These are phyloP conservation scores for Rhodotorula kratochvilovae DNA, from an alignment of 768 basidiomycete species.

Conservation along the genomic window DNA sequence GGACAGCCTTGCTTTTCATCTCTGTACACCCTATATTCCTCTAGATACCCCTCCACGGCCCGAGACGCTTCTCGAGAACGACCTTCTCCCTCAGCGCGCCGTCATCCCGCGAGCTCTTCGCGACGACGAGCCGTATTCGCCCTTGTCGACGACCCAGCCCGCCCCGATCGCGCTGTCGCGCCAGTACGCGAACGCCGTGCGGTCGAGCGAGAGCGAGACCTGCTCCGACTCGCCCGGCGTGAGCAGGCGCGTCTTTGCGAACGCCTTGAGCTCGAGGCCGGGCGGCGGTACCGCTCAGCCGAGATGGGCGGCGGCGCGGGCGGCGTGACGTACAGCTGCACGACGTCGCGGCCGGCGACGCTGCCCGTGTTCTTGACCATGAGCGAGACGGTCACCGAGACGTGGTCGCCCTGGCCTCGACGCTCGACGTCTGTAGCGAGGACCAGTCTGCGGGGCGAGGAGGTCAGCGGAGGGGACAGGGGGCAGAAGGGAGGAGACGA, in stretches of 20 bases:
- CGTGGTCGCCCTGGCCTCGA: conserved; percentile 44
- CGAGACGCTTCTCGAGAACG: background rate
- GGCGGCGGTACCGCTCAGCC: conserved; percentile 50
- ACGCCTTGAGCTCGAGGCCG: conserved; percentile 60
- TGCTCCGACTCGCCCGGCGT: conserved; percentile 52
- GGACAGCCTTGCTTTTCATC: no score
- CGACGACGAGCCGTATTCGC: background rate
- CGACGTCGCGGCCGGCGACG: conserved; percentile 61
- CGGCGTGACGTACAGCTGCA: conserved; percentile 63
- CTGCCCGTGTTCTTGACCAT: conserved; percentile 63
- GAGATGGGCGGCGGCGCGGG: conserved; percentile 43
- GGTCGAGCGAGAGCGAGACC: conserved; percentile 57
- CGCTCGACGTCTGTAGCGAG: conserved; percentile 50
- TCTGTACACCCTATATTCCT: no score
- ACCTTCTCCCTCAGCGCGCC: background rate
- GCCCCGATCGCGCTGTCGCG: background rate
- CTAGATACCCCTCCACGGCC: no score
- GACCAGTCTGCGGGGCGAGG: no score
- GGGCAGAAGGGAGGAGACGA: no score
- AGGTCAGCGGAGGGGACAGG: no score
- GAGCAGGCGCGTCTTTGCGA: conserved; percentile 57
- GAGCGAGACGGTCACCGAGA: conserved; percentile 54
- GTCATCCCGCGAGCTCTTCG: background rate
- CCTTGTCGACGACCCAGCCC: background rate
- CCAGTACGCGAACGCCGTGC: conserved; percentile 54